Conservation (phyloP, 1,284 basidiomycete genomes). For the Cryptococcus sp. region DNA sequence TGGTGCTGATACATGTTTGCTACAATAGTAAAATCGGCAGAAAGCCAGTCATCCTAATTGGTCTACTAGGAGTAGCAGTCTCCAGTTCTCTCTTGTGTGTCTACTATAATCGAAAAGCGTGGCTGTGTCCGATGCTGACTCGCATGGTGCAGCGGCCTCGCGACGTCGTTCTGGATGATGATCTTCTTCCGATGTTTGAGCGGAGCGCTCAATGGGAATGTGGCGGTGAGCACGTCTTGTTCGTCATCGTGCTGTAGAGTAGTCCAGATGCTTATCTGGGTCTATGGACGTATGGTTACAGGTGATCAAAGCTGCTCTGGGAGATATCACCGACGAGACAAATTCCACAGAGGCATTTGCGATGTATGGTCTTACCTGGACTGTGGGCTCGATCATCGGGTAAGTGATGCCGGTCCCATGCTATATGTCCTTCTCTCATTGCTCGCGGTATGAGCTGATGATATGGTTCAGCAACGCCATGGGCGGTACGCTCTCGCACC, state of each 20-base stretch:
- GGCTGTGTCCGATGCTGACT: neutral
- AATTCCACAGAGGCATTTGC: slow-evolving; percentile 52
- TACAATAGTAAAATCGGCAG: slow-evolving; percentile 38
- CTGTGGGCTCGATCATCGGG: slow-evolving; percentile 46
- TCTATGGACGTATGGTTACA: neutral
- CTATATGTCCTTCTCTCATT: too few species aligned
- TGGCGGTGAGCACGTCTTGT: slow-evolving; percentile 38
- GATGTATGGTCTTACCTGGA: slow-evolving; percentile 51
- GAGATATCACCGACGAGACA: slow-evolving; percentile 51
- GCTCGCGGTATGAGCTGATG: too few species aligned
- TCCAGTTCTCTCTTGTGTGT: slow-evolving; percentile 45
- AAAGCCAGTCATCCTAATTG: slow-evolving; percentile 46
- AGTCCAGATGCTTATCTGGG: neutral
- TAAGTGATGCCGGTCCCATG: too few species aligned
- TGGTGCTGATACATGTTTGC: neutral
- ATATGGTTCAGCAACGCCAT: slow-evolving; percentile 37
- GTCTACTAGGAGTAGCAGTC: slow-evolving; percentile 44
- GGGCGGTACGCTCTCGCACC: slow-evolving; percentile 51
- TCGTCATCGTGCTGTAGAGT: neutral
- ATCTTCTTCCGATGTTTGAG: slow-evolving; percentile 40
- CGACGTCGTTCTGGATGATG: slow-evolving; percentile 45
- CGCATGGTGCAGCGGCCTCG: slow-evolving; percentile 35
- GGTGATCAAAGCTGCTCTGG: slow-evolving; percentile 47
- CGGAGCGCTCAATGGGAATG: slow-evolving; percentile 50
- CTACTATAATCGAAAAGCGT: too few species aligned